phyloP scores from a whole-genome alignment of 2,329 filamentous ascomycete genomes.

The Acrocalymma vagum region DNA sequence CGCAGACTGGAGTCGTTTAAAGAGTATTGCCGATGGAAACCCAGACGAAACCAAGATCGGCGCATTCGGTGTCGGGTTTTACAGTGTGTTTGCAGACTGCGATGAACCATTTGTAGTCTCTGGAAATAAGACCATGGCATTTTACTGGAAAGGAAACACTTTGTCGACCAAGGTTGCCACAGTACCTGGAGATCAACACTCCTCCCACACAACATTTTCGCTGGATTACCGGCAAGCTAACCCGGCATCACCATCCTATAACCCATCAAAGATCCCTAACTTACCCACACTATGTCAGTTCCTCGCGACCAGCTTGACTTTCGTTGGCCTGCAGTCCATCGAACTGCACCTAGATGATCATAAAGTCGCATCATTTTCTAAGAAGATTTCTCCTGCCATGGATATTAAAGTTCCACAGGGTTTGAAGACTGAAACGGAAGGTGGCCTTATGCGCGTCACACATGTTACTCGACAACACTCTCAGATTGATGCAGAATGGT shows the following conservation, averaged over 20 bases:
- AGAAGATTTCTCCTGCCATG: conserved; percentile 83
- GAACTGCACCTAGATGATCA: conserved; percentile 92
- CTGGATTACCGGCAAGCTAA: conserved; percentile 91
- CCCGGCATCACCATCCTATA: conserved; percentile 44
- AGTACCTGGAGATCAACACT: conserved; percentile 72
- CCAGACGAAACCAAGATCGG: conserved; percentile 99
- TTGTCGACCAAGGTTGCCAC: conserved; percentile 89
- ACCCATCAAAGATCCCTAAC: conserved; percentile 79
- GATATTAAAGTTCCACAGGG: conserved; percentile 78
- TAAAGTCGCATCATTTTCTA: conserved; percentile 78
- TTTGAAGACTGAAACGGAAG: conserved; percentile 82
- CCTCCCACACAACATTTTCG: conserved; percentile 85
- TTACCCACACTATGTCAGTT: conserved; percentile 90
- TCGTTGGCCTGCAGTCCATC: conserved; percentile 86
- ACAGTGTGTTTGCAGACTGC: conserved; percentile 97
- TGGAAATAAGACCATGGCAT: conserved; percentile 92
- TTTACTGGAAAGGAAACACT: conserved; percentile 99
- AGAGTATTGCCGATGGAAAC: conserved; percentile 98
- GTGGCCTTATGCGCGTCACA: conserved; percentile 86
- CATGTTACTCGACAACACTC: conserved; percentile 85
- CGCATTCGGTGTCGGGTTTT: conserved; percentile 97
- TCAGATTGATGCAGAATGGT: conserved; percentile 90
- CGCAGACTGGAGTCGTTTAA: conserved; percentile 92
- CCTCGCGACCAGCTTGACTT: conserved; percentile 91
- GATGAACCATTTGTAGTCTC: conserved; percentile 98